Base-by-base conservation (phyloP, 352 stramenopile species). In the Phytophthora europaea region DNA sequence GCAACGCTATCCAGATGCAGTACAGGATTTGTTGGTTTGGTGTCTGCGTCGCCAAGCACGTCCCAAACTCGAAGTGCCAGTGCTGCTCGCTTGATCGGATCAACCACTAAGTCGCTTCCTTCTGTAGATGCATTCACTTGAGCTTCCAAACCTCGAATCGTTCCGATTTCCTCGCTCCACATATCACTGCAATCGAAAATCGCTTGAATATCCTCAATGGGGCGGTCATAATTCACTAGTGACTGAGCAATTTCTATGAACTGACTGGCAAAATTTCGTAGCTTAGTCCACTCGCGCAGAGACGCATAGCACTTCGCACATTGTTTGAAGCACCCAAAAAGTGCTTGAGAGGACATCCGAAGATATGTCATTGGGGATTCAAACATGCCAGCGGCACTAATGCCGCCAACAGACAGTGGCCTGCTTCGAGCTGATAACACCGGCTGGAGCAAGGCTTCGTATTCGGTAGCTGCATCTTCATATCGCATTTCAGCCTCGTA, bases 401-500 rank as follows among this genome's bases (percentile, higher is more conserved):
- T 9, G 15, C 60, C 26, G 52, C 38, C 16, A 5, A 22, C 16
- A 4, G 45, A 33, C 16, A 28, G 51, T 9, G 16, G 18, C 6
- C 57, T 53, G 34, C 22, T 28, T 31, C 50, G 18, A 15, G 48
- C 15, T 6, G 58, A 48, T 28, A 87, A 10, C 18, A 88, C 55
- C n/a, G 75, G 73, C 51, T 71, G 70, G 28, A 89, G 47, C 53
- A 90, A 34, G 9, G 61, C 38, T 62, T 86, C 76, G 56, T 90
- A 94, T 61, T 78, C 73, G 34, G 53, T 58, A 10, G 73, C 68
- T 28, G 90, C 84, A 36, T 89, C 86, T 88, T 94, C 87, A 50
- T 92, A 93, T 58, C 76, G 70, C 77, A 91, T 84, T 60, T 88
- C 76, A 38, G 87, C 69, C 53, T 89, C 81, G 26, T 83, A 74